Conservation (phyloP, 306 rosid genomes). For the Macrotyloma uniflorum region DNA sequence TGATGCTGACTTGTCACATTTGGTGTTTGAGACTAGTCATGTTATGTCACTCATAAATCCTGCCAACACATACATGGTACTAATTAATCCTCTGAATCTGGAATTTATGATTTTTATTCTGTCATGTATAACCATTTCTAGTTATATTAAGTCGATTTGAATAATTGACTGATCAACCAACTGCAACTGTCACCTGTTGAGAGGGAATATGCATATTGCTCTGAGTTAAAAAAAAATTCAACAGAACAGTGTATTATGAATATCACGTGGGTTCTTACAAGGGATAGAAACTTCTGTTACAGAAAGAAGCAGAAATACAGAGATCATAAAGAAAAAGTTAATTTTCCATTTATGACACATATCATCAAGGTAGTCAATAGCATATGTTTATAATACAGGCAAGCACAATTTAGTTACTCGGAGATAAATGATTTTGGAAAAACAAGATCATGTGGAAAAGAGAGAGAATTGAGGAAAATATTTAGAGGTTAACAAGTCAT, state of each 20-base stretch:
- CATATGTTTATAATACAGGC: not conserved
- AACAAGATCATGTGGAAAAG: not conserved
- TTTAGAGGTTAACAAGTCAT: not conserved
- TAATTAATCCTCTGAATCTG: constrained; percentile 19
- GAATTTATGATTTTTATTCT: constrained; percentile 21
- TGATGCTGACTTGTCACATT: constrained; percentile 74
- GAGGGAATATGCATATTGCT: not conserved
- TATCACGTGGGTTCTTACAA: no score
- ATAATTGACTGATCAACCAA: constrained; percentile 9
- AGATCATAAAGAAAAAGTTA: no score
- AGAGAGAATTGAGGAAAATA: not conserved
- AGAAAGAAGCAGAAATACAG: no score
- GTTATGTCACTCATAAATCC: constrained; percentile 91
- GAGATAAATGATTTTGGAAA: not conserved
- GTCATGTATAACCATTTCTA: constrained; percentile 3
- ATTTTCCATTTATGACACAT: no score
- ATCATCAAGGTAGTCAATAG: not conserved
- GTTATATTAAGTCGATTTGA: constrained; percentile 29
- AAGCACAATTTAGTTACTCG: not conserved
- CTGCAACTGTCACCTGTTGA: not conserved
- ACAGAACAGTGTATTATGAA: no score
- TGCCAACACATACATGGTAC: constrained; percentile 94
- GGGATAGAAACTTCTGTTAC: no score
- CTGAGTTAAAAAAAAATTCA: no score
- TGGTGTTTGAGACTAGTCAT: constrained; percentile 72